Base-by-base conservation (phyloP, 2,329 filamentous ascomycete genomes). In the Pezicula neosporulosa region DNA sequence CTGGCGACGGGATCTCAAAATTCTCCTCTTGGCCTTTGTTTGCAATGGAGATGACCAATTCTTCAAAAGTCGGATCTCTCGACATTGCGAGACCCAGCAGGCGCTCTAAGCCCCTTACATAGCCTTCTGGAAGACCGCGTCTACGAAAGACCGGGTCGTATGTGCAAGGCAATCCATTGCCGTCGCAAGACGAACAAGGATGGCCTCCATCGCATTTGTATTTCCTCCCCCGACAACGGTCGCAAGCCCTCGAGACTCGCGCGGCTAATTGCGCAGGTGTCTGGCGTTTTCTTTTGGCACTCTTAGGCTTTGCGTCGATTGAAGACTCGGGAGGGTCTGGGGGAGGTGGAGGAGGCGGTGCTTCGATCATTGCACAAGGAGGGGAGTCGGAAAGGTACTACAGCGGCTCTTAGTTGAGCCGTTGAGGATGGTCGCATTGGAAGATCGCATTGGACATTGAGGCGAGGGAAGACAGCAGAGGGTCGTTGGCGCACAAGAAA, bases 141-240 rank as follows among this genome's bases (percentile, higher is more conserved):
- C 89, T 89, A 67, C 88, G 89, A 6, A 84, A 82, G 43, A 81
- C 82, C 49, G 84, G 77, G 52, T 84, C 81, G 65, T 90, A 90
- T 10, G 83, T 82, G 66, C 87, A 90, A 28, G 73, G 65, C 46
- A 86, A 75, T 47, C 77, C 78, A 54, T 86, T 80, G 4, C 78
- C 73, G 6, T 76, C 75, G 69, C 87, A 90, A 3, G 85, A 85
- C 44, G 80, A 82, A 65, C 87, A 90, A 6, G 86, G 86, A 57
- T 83, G 81, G 10, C 74, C 72, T 15, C 87, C 87, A 61, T 90
- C 86, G 67, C 87, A 90, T 63, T 87, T 89, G 67, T 89, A 86
- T 55, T 85, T 79, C 47, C 82, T 82, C 13, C 76, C 75, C 44
- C 85, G 78, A 63, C 85, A 89, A 58, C 82, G 82, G 61, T 89